A percentile compares a stretch with the other conserved stretches of the same genome.
Evolutionary conservation across 2,329 filamentous ascomycete genomes (phyloP).

Genomic region (Diplodia corticola): DNA sequence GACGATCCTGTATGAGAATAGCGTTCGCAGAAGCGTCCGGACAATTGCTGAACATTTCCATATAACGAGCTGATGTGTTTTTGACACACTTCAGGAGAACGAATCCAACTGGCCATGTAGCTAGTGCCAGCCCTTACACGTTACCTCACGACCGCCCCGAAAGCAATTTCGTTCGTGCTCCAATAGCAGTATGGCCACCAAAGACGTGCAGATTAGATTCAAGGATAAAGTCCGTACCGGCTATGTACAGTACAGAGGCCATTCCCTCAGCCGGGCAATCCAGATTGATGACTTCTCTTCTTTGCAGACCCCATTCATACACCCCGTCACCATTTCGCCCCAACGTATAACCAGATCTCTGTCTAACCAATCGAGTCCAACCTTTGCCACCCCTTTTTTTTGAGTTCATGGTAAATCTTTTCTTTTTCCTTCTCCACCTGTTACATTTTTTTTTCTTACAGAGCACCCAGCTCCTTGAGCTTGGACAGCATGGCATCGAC

Average conservation of each 20-base stretch:
- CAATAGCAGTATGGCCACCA: no score
- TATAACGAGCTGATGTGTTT: no score
- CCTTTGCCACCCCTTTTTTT: not conserved
- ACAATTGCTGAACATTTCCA: no score
- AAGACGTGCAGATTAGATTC: not conserved
- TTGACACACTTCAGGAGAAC: no score
- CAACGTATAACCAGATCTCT: not conserved
- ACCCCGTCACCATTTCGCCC: not conserved
- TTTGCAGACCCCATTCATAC: not conserved
- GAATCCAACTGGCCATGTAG: no score
- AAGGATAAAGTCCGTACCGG: not conserved
- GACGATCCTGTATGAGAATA: no score
- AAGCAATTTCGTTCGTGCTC: no score
- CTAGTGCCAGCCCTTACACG: no score
- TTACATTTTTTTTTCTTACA: conserved; percentile 53
- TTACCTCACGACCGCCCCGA: no score
- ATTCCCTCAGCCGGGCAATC: not conserved
- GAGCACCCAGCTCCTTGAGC: conserved; percentile 91
- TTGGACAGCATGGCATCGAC: conserved; percentile 92
- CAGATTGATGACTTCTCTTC: not conserved
- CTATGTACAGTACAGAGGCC: conserved; percentile 3
- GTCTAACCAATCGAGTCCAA: not conserved
- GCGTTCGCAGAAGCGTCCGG: no score
- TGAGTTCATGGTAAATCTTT: not conserved
- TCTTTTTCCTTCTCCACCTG: not conserved